Evolutionary conservation across 2,329 filamentous ascomycete genomes (phyloP).

Genomic region (Alternaria angustiovoidea): DNA sequence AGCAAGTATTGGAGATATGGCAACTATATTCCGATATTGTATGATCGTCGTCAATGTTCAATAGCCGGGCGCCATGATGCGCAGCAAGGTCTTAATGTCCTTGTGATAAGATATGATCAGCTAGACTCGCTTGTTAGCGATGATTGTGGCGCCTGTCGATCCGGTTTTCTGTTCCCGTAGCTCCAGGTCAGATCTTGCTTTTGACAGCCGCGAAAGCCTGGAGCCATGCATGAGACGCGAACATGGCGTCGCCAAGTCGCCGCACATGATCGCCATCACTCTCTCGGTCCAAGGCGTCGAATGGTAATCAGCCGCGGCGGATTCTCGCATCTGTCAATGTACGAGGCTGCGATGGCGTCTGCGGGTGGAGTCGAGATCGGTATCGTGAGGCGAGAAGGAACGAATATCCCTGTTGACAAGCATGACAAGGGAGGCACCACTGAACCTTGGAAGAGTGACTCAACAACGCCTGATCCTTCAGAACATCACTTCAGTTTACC

Average conservation of each 20-base stretch:
- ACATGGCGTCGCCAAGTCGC: slow-evolving; percentile 11
- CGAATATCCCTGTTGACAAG: slow-evolving; percentile 13
- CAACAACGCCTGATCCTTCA: slow-evolving; percentile 14
- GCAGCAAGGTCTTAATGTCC: slow-evolving; percentile 17
- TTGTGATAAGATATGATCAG: slow-evolving; percentile 19
- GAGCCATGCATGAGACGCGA: slow-evolving; percentile 10
- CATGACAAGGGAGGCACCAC: slow-evolving; percentile 2
- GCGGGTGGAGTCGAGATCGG: slow-evolving; percentile 8
- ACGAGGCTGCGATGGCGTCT: slow-evolving; percentile 24
- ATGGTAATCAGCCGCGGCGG: not conserved
- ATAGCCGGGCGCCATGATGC: slow-evolving; percentile 17
- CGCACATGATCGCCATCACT: slow-evolving; percentile 12
- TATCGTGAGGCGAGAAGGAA: slow-evolving; percentile 26
- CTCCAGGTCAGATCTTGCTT: slow-evolving; percentile 17
- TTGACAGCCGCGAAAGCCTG: slow-evolving; percentile 10
- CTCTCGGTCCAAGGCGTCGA: slow-evolving; percentile 11
- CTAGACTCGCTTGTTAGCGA: slow-evolving; percentile 8
- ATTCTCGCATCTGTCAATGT: slow-evolving; percentile 13
- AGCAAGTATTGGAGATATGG: slow-evolving; percentile 21
- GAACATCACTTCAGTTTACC: slow-evolving; percentile 5
- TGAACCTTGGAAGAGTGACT: slow-evolving; percentile 11
- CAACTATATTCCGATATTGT: slow-evolving; percentile 23
- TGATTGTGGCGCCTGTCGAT: slow-evolving; percentile 19
- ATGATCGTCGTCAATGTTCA: slow-evolving; percentile 26
- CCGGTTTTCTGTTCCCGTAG: slow-evolving; percentile 16